Evolutionary conservation across 345 rosid genomes (phyloP).

Genomic region (Populus nigra): DNA sequence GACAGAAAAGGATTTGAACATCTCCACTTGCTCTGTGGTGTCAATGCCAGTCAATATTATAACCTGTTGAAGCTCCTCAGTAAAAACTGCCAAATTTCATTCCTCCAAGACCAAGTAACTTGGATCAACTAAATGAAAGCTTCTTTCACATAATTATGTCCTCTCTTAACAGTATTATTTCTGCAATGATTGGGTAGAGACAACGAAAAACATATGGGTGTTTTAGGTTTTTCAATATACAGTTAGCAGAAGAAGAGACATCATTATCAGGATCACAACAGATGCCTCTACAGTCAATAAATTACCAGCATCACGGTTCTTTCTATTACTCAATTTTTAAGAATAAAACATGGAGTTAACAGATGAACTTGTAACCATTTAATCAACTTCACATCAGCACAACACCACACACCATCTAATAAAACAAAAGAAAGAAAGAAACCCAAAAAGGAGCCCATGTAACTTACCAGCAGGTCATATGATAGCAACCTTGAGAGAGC

Average conservation of each 20-base stretch:
- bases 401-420: background rate
- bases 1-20: background rate
- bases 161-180: background rate
- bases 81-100: background rate
- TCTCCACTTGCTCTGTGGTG: background rate
- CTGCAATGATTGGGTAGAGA: background rate
- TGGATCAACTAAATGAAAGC: background rate
- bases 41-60: background rate
- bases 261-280: background rate
- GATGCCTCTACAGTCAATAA: background rate
- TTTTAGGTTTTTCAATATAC: background rate
- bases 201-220: background rate
- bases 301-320: background rate
- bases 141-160: background rate
- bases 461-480: slow-evolving; percentile 92
- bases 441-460: background rate
- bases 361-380: background rate
- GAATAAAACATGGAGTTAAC: background rate
- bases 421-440: background rate
- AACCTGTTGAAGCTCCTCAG: background rate
- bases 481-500: slow-evolving; percentile 90
- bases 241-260: background rate
- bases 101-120: background rate
- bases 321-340: background rate
- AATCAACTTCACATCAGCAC: background rate